A percentile compares a stretch with the other conserved stretches of the same genome.
These are phyloP conservation scores for Acanthamoeba polyphaga DNA, from an alignment of 208 protist genomes.

Conservation along the genomic window DNA sequence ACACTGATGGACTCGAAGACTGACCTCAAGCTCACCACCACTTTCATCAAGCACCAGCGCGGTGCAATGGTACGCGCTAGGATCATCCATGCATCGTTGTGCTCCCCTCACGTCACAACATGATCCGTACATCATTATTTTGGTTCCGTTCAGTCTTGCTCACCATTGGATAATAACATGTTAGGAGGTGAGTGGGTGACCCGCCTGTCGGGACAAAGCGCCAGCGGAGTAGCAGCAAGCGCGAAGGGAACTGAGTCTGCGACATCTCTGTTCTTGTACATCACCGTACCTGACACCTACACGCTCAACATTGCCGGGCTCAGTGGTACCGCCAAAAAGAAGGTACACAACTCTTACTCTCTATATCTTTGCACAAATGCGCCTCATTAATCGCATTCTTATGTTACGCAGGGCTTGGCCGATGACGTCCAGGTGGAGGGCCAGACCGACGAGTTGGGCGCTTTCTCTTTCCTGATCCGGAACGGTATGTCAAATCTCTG, in stretches of 20 bases:
- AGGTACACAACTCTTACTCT: background rate
- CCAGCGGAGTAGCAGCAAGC: background rate
- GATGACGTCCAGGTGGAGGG: conserved; percentile 45
- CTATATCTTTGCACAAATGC: background rate
- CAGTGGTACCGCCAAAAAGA: conserved; percentile 4
- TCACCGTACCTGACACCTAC: conserved; percentile 51
- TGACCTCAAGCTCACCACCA: conserved; percentile 65
- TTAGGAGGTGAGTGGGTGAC: conserved; percentile 37
- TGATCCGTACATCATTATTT: too few species aligned
- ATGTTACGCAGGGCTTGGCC: background rate
- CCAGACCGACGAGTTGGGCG: conserved; percentile 27
- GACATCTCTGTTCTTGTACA: conserved; percentile 46
- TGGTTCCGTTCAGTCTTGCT: background rate
- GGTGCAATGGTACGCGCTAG: background rate
- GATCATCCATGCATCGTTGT: background rate
- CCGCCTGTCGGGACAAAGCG: conserved; percentile 26
- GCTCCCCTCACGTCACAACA: background rate
- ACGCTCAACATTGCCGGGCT: conserved; percentile 7
- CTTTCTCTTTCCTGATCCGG: conserved; percentile 36
- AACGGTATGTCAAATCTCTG: background rate
- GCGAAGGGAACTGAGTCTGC: background rate
- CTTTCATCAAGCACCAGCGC: conserved; percentile 42
- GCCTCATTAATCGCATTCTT: background rate
- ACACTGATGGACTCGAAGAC: conserved; percentile 77
- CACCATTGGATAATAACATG: background rate